Conservation (phyloP, 1,284 basidiomycete genomes). For the Coniophora puteana region DNA sequence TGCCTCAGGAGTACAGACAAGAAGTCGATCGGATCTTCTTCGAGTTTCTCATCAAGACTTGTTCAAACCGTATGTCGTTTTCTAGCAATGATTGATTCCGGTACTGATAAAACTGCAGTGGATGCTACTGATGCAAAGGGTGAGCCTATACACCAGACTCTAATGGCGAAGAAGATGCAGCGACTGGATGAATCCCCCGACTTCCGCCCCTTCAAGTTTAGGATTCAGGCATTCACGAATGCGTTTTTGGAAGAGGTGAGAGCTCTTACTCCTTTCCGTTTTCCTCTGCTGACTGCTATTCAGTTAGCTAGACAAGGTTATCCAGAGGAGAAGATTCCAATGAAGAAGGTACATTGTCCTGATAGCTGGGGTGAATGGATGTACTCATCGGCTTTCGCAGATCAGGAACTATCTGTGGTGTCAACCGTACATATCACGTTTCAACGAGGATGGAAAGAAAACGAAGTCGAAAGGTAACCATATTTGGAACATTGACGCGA, state of each 20-base stretch:
- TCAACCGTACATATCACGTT: conserved; percentile 90
- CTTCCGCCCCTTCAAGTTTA: conserved; percentile 98
- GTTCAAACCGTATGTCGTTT: conserved; percentile 80
- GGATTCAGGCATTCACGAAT: conserved; percentile 98
- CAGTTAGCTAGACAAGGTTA: conserved; percentile 78
- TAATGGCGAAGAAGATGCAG: conserved; percentile 99
- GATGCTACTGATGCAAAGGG: conserved; percentile 93
- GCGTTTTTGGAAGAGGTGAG: conserved; percentile 90
- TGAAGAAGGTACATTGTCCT: conserved; percentile 69
- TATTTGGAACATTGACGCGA: conserved; percentile 98
- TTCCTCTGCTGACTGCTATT: conserved; percentile 10
- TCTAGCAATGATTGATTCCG: conserved; percentile 4
- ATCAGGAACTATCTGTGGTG: conserved; percentile 97
- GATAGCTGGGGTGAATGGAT: conserved; percentile 8
- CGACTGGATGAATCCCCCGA: conserved; percentile 92
- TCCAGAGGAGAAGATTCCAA: conserved; percentile 82
- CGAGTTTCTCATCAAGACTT: conserved; percentile 84
- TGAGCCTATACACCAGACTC: conserved; percentile 95
- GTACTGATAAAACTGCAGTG: conserved; percentile 48
- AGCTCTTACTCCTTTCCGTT: too few relatives aligned
- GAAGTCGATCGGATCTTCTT: conserved; percentile 92
- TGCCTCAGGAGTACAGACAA: conserved; percentile 75
- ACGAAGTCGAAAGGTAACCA: conserved; percentile 99
- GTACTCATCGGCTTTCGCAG: conserved; percentile 42
- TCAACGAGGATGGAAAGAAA: conserved; percentile 99